Base-by-base conservation (phyloP, 2,329 filamentous ascomycete genomes). In the Pseudogymnoascus sp. region DNA sequence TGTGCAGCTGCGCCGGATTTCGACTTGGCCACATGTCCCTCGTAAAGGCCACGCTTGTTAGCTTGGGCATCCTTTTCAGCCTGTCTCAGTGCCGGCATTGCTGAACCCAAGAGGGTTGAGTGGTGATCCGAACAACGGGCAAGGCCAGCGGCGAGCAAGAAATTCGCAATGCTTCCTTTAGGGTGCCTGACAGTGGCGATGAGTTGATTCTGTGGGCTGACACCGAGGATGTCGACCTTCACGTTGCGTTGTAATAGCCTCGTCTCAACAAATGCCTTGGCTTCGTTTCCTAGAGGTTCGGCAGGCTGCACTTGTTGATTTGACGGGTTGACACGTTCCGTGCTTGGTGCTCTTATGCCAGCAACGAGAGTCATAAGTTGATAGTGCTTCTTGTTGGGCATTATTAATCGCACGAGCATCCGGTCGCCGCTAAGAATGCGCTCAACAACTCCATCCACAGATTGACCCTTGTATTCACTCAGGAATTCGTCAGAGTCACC, bases 51-150 rank as follows among this genome's bases (percentile, higher is more conserved):
- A 50, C 89, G 82, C 71, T 89, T 89, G 68, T 84, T 84, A 68
- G 86, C 84, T 77, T 92, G 92, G 4, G 95, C 95, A 64, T 84
- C 80, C 75, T 90, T 93, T 79, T 99, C 95, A 1, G 95, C 93
- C 67, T 90, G 85, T 66, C 95, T 87, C 63, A 98, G 85, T 64
- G 84, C 76, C 43, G 89, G 87, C 95, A 99, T 99, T 70, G 93
- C 90, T 60, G 85, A 80, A 50, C 95, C 95, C 10, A 99, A 84
- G 78, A 97, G 82, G 40, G 92, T 96, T 0, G 93, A 96, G 79
- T 99, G 95, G 77, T 95, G 93, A 76, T 99, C 95, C 67, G 93
- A 92, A 79, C 93, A 98, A 71, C 91, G 85, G 41, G 93, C 95
- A 63, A 98, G 82, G 70, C 95, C 95, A 61, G 92, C 90, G 70